Conservation (phyloP, 1,139 yeast species). For the Scheffersomyces titani region DNA sequence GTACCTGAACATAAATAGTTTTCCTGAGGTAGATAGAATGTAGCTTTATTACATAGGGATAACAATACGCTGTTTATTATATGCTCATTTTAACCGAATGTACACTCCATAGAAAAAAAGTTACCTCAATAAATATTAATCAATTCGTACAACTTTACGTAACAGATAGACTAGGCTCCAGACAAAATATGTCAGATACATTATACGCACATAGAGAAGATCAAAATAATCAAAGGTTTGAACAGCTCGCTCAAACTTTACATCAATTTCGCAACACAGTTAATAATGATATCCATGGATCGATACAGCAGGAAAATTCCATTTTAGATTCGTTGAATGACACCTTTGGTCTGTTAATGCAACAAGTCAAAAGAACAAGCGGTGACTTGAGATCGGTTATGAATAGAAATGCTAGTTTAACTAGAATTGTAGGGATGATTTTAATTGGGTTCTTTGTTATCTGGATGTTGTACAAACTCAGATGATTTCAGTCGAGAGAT, state of each 20-base stretch:
- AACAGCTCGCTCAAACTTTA: constrained; percentile 46
- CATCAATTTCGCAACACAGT: constrained; percentile 48
- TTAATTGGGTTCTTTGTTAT: constrained; percentile 62
- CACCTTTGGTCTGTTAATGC: constrained; percentile 61
- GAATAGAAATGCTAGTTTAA: constrained; percentile 46
- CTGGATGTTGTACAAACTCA: constrained; percentile 63
- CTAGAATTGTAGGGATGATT: constrained; percentile 47
- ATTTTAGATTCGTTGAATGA: constrained; percentile 55
- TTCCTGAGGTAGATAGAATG: constrained; percentile 31
- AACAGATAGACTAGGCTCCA: not conserved
- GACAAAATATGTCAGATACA: constrained; percentile 29
- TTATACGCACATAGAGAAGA: constrained; percentile 47
- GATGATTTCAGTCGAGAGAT: not conserved
- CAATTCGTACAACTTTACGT: no score
- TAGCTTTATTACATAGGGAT: constrained; percentile 2
- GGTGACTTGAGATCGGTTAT: constrained; percentile 57
- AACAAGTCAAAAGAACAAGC: constrained; percentile 66
- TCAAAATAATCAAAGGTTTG: constrained; percentile 47
- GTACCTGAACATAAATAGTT: constrained; percentile 31
- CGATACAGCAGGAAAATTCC: constrained; percentile 44
- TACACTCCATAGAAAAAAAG: not conserved
- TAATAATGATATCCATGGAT: constrained; percentile 44
- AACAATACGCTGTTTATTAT: not conserved
- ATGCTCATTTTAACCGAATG: not conserved
- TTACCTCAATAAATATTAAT: no score